phyloP scores from a whole-genome alignment of 2,329 filamentous ascomycete genomes.

The Alternaria triticimaculans region DNA sequence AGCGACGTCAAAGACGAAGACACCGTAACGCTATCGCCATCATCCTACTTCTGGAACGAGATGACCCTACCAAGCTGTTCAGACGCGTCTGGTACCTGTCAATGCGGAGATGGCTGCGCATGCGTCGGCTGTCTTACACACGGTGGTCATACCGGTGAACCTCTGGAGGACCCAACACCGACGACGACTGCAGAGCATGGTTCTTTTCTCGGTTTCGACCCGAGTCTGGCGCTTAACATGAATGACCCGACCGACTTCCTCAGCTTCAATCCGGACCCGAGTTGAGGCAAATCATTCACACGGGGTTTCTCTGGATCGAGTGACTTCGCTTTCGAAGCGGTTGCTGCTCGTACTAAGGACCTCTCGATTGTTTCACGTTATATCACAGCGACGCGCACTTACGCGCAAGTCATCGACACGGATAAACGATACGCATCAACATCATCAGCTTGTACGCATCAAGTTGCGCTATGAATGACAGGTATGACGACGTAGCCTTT shows the following conservation, averaged over 20 bases:
- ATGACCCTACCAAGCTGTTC: slow-evolving; percentile 52
- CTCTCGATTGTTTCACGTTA: background rate
- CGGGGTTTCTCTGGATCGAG: background rate
- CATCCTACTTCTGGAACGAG: slow-evolving; percentile 47
- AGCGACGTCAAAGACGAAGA: slow-evolving; percentile 42
- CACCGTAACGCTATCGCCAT: slow-evolving; percentile 45
- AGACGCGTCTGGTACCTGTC: slow-evolving; percentile 58
- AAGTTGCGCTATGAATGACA: background rate
- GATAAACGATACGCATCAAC: background rate
- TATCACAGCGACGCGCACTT: background rate
- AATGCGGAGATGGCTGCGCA: slow-evolving; percentile 59
- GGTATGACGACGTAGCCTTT: background rate
- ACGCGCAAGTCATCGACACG: background rate
- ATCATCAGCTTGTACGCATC: background rate
- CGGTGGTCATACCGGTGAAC: slow-evolving; percentile 56
- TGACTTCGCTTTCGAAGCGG: background rate
- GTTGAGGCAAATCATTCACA: background rate
- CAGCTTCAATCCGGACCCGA: slow-evolving; percentile 9
- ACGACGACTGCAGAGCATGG: slow-evolving; percentile 16
- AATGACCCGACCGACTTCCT: slow-evolving; percentile 19
- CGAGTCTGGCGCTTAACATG: slow-evolving; percentile 9
- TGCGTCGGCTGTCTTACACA: slow-evolving; percentile 62
- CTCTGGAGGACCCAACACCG: slow-evolving; percentile 34
- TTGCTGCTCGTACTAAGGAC: background rate
- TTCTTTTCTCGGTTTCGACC: slow-evolving; percentile 22